phyloP scores from a whole-genome alignment of 768 basidiomycete genomes.

The Pleurotus eryngii region DNA sequence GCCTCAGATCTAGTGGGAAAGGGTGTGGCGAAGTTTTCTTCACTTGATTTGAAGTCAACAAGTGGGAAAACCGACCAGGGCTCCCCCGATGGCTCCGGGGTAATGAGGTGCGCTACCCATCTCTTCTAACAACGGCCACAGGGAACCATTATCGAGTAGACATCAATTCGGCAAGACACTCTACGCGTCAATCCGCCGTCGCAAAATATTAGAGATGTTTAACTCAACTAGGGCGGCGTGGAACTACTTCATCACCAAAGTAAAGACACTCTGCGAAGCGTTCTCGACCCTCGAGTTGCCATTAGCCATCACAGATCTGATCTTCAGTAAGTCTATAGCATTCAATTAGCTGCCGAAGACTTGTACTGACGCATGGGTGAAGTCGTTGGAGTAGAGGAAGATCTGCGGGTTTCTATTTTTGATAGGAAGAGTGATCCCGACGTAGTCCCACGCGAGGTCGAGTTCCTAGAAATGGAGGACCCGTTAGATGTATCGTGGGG shows the following conservation, averaged over 20 bases:
- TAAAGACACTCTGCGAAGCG: neutral
- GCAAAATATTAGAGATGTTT: neutral
- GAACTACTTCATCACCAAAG: neutral
- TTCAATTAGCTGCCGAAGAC: neutral
- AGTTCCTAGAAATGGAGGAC: neutral
- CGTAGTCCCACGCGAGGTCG: neutral
- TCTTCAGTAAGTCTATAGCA: neutral
- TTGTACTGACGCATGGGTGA: neutral
- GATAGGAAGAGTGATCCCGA: neutral
- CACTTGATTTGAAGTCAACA: too few species aligned
- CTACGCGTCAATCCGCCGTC: neutral
- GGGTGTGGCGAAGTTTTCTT: too few species aligned
- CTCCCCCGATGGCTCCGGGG: neutral
- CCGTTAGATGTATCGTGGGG: neutral
- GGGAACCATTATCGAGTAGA: neutral
- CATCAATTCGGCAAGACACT: neutral
- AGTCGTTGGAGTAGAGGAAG: neutral
- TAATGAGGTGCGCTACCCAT: neutral
- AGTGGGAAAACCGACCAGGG: neutral
- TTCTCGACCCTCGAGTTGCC: neutral
- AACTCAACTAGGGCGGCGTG: neutral
- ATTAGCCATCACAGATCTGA: neutral
- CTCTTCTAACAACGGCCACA: too few species aligned
- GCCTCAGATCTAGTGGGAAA: too few species aligned
- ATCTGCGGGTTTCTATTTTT: neutral